phyloP scores from a whole-genome alignment of 495 filamentous ascomycete species.

The Oidiodendron maius region DNA sequence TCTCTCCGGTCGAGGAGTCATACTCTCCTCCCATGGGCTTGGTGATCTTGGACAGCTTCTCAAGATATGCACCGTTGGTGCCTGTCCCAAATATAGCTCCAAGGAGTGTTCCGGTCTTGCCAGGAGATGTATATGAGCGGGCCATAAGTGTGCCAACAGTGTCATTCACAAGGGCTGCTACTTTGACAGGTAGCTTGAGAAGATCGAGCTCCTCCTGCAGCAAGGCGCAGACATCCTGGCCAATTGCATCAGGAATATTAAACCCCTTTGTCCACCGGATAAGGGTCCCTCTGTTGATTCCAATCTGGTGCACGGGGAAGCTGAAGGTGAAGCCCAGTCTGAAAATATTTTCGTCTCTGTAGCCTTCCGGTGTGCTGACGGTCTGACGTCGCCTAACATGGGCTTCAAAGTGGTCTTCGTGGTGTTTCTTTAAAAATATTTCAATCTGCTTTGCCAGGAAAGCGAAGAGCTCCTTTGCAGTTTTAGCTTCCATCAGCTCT shows the following conservation, averaged over 20 bases:
- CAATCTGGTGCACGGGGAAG: slow-evolving; percentile 89
- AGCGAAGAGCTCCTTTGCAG: slow-evolving; percentile 79
- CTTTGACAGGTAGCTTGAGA: slow-evolving; percentile 80
- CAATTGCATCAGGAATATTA: slow-evolving; percentile 85
- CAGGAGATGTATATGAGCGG: slow-evolving; percentile 87
- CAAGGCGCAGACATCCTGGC: slow-evolving; percentile 88
- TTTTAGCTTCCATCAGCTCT: slow-evolving; percentile 84
- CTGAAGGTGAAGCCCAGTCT: slow-evolving; percentile 95
- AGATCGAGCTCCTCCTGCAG: slow-evolving; percentile 89
- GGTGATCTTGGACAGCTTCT: slow-evolving; percentile 62
- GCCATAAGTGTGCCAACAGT: slow-evolving; percentile 98
- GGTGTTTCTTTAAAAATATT: slow-evolving; percentile 77
- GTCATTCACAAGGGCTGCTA: slow-evolving; percentile 94
- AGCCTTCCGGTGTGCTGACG: slow-evolving; percentile 44
- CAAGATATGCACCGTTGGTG: slow-evolving; percentile 91
- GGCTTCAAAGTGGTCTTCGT: slow-evolving; percentile 79
- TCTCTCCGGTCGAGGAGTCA: slow-evolving; percentile 78
- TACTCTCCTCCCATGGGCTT: slow-evolving; percentile 62
- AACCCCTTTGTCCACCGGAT: slow-evolving; percentile 99
- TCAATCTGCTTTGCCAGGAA: slow-evolving; percentile 93
- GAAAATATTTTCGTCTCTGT: slow-evolving; percentile 67
- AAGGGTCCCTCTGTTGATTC: slow-evolving; percentile 87
- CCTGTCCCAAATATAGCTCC: slow-evolving; percentile 94
- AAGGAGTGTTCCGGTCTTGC: slow-evolving; percentile 77
- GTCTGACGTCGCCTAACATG: slow-evolving; percentile 56